Conservation (phyloP, 2,329 filamentous ascomycete genomes). For the Ascomycota sp. region DNA sequence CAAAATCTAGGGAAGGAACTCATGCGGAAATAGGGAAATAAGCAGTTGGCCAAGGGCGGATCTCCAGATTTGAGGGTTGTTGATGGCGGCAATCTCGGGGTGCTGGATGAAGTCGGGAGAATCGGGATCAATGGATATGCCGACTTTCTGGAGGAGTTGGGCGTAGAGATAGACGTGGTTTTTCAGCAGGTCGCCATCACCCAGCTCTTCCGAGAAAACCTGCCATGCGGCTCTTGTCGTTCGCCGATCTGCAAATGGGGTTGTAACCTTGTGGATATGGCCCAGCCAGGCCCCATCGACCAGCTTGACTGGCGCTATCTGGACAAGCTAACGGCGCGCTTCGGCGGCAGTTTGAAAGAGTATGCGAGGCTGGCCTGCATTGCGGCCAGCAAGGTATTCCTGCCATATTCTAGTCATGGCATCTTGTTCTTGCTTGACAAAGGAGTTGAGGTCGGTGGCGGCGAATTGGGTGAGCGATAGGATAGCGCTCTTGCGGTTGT, state of each 20-base stretch:
- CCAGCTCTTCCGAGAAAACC: constrained; percentile 27
- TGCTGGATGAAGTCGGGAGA: constrained; percentile 3
- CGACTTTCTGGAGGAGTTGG: constrained; percentile 6
- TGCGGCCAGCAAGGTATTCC: constrained; percentile 2
- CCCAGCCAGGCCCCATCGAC: constrained; percentile 28
- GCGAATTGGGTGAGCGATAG: constrained; percentile 2
- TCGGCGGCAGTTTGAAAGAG: constrained; percentile 2
- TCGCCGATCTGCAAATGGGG: constrained; percentile 15
- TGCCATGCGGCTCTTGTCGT: constrained; percentile 21
- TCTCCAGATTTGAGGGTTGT: constrained; percentile 14
- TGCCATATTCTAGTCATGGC: constrained; percentile 1
- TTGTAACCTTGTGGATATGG: constrained; percentile 19
- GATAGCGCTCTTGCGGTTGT: constrained; percentile 1
- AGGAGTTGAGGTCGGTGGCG: neutral
- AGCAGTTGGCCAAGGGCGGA: constrained; percentile 21
- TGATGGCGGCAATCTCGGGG: neutral
- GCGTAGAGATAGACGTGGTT: constrained; percentile 20
- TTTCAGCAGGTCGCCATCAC: constrained; percentile 23
- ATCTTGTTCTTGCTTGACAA: constrained; percentile 1
- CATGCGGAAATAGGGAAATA: constrained; percentile 24
- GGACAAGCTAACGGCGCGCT: constrained; percentile 2
- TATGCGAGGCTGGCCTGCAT: constrained; percentile 1
- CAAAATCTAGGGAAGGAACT: constrained; percentile 28
- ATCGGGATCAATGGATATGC: constrained; percentile 1
- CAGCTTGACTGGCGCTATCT: constrained; percentile 6